Base-by-base conservation (phyloP, 2,329 filamentous ascomycete species). In the Cladosporium sp. region DNA sequence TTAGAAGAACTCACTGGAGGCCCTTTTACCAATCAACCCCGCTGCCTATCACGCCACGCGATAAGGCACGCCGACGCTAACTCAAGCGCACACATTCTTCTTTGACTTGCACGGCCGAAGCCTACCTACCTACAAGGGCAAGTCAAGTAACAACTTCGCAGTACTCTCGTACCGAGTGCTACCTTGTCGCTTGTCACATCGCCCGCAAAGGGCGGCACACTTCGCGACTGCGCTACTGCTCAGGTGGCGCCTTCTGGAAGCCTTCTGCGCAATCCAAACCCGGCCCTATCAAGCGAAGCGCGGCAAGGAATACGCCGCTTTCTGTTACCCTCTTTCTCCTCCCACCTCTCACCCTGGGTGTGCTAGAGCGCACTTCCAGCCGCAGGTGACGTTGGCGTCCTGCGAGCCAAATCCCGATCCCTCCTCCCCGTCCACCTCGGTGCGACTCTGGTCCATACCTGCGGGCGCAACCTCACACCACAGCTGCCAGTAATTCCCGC, bases 161-260 rank as follows among this genome's bases (percentile, higher is more conserved):
- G 32, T 36, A 36, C 32, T 17, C n/a, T 34, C 11, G 13, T 36
- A 36, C 32, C 12, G 32, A n/a, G 7, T n/a, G 9, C 32, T 36
- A 36, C 32, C 4, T 7, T 36, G 22, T 27, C 22, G 22, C 22
- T 27, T 27, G 22, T 27, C 22, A 27, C 19, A 19, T 47, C 43
- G 34, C 43, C 43, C 32, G 38, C 43, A 15, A 32, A 12, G 27
- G 13, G 18, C 45, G 18, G 37, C 45, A 41, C 45, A 22, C 32
- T 15, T 30, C 24, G 37, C 36, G 32, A 18, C 43, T 30, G 18
- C 37, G 15, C 37, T 22, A 18, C 37, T 17, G 8, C 32, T n/a
- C 32, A 27, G 22, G 22, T 48, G 45, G 45, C 45, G 45, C 17
- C 37, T 48, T 48, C 45, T 48, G 37, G 45, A 48, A 48, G 44